Evolutionary conservation across 768 basidiomycete species (phyloP).

Genomic region (Hygrophoropsis aurantiaca): DNA sequence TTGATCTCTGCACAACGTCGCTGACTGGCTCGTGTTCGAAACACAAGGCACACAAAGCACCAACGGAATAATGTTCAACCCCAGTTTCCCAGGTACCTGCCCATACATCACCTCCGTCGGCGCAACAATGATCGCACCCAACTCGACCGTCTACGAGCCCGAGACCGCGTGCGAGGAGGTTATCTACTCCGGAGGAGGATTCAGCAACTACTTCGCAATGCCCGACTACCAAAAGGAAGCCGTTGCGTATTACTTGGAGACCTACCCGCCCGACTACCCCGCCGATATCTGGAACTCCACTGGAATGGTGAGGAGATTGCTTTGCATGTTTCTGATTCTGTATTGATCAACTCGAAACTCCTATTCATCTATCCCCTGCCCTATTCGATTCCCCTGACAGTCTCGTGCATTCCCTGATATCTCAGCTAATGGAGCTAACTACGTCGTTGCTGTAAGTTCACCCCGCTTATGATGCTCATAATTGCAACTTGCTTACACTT

Average conservation of each 20-base stretch:
- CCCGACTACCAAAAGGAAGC: constrained; percentile 34
- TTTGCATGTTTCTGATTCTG: background rate
- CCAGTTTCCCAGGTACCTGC: constrained; percentile 42
- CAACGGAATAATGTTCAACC: constrained; percentile 36
- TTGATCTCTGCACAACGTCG: background rate
- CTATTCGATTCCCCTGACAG: constrained; percentile 1
- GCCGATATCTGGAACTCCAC: constrained; percentile 32
- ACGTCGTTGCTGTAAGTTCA: constrained; percentile 17
- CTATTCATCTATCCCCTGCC: constrained; percentile 2
- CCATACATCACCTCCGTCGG: constrained; percentile 41
- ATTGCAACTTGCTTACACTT: background rate
- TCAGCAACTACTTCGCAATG: constrained; percentile 39
- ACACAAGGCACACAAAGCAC: constrained; percentile 23
- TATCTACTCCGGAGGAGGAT: constrained; percentile 41
- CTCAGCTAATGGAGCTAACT: constrained; percentile 33
- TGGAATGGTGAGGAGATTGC: constrained; percentile 18
- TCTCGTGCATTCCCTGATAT: constrained; percentile 35
- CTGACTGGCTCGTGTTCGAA: background rate
- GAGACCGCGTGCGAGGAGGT: constrained; percentile 37
- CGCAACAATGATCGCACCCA: constrained; percentile 35
- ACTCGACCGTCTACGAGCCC: constrained; percentile 30
- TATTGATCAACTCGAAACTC: background rate
- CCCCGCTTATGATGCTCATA: background rate
- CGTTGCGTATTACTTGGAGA: constrained; percentile 27
- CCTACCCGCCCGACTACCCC: constrained; percentile 33